Evolutionary conservation across 805 yeast species (phyloP).

Genomic region (Saccharomycopsis sp.): DNA sequence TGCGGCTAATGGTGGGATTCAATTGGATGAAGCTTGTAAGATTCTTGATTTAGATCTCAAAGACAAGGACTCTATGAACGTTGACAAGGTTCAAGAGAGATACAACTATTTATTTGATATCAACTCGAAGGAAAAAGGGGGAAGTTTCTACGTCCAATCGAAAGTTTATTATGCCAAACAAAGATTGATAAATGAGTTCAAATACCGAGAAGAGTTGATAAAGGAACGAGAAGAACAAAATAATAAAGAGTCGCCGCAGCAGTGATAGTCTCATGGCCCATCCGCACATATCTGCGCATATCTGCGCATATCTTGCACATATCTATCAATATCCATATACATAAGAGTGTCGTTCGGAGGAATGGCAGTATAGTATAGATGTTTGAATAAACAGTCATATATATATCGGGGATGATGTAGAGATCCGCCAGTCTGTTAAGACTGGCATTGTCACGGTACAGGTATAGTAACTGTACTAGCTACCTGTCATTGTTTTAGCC

Average conservation of each 20-base stretch:
- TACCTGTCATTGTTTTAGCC: too few species aligned
- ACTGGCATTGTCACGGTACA: too few species aligned
- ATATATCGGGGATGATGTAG: too few species aligned
- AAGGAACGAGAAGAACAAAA: conserved; percentile 25
- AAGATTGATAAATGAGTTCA: conserved; percentile 72
- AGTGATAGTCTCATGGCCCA: background rate
- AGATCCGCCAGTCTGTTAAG: too few species aligned
- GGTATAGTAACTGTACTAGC: too few species aligned
- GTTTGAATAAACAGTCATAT: too few species aligned
- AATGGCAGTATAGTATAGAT: too few species aligned
- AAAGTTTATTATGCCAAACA: conserved; percentile 95
- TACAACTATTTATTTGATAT: conserved; percentile 80
- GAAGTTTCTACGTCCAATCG: conserved; percentile 87
- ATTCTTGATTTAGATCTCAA: conserved; percentile 71
- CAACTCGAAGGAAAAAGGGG: conserved; percentile 92
- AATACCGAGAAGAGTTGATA: conserved; percentile 42
- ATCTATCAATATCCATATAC: too few species aligned
- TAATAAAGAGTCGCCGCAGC: conserved; percentile 17
- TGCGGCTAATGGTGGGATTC: conserved; percentile 66
- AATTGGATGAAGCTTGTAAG: conserved; percentile 85
- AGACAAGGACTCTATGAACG: conserved; percentile 40
- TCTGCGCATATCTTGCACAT: too few species aligned
- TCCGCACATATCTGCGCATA: background rate
- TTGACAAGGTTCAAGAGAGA: conserved; percentile 59
- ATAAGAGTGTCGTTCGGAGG: too few species aligned